Conservation (phyloP, 2,329 filamentous ascomycete genomes). For the Aspergillus proliferans region DNA sequence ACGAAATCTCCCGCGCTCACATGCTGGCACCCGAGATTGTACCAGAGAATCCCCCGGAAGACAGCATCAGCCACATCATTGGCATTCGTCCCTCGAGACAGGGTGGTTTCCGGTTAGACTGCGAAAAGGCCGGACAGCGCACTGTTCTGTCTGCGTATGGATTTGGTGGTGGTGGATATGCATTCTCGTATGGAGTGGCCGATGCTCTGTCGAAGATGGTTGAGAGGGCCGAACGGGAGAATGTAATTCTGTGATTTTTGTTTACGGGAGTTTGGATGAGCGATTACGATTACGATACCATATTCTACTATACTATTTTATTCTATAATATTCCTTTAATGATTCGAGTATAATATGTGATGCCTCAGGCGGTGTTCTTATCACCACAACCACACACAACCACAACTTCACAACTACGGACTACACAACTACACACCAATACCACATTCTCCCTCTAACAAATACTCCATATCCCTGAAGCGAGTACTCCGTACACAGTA, state of each 20-base stretch:
- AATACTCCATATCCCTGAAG: too few relatives aligned
- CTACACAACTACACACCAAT: too few relatives aligned
- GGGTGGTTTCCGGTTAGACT: slow-evolving; percentile 32
- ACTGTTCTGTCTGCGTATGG: slow-evolving; percentile 32
- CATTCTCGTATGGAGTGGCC: slow-evolving; percentile 32
- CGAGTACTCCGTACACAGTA: not conserved
- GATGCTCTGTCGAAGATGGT: slow-evolving; percentile 32
- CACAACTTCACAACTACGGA: too few relatives aligned
- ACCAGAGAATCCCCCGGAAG: slow-evolving; percentile 23
- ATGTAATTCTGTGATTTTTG: slow-evolving; percentile 16
- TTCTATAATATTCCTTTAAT: too few relatives aligned
- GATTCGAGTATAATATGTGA: too few relatives aligned
- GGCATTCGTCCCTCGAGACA: slow-evolving; percentile 31
- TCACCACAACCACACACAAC: too few relatives aligned
- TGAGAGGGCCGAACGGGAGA: slow-evolving; percentile 24
- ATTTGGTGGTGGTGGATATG: slow-evolving; percentile 34
- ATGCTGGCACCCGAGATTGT: slow-evolving; percentile 32
- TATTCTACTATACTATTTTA: too few relatives aligned
- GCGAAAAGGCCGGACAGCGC: slow-evolving; percentile 18
- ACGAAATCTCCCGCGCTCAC: slow-evolving; percentile 35
- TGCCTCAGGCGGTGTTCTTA: too few relatives aligned
- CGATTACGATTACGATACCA: not conserved
- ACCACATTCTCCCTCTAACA: too few relatives aligned
- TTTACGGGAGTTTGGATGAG: not conserved
- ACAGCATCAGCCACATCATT: slow-evolving; percentile 27